These are phyloP conservation scores for Rosa multiflora DNA, from an alignment of 306 rosid genomes.

Conservation along the genomic window DNA sequence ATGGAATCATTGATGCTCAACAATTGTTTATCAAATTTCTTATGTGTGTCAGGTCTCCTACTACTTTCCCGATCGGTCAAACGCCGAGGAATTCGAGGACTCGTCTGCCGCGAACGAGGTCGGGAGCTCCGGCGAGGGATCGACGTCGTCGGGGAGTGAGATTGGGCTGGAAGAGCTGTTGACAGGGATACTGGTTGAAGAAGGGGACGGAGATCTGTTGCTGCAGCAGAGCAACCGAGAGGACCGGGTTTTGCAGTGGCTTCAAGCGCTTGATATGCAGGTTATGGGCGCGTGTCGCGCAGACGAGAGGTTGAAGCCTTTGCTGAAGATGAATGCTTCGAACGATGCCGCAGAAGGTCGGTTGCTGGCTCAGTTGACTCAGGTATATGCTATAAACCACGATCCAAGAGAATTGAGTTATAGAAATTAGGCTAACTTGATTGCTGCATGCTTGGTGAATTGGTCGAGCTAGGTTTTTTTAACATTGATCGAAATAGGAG, in stretches of 20 bases:
- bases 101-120: conserved; percentile 30
- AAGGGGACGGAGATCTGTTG: conserved; percentile 81
- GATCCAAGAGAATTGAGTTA: background rate
- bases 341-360: conserved; percentile 84
- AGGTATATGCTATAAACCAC: conserved; percentile 51
- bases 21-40: no score
- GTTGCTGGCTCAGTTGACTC: conserved; percentile 74
- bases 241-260: conserved; percentile 72
- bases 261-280: conserved; percentile 92
- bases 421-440: background rate
- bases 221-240: conserved; percentile 70
- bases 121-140: conserved; percentile 36
- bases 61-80: conserved; percentile 25
- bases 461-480: background rate
- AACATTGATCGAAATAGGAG: background rate
- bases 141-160: conserved; percentile 46
- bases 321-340: conserved; percentile 72
- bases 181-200: conserved; percentile 71
- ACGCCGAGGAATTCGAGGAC: conserved; percentile 46
- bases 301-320: conserved; percentile 84
- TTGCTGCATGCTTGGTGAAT: background rate
- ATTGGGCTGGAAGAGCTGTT: conserved; percentile 65
- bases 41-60: no score
- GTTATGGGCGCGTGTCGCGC: conserved; percentile 92
- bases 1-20: no score